Base-by-base conservation (phyloP, 192 early-diverging fungal species). In the Pilaira anomala region DNA sequence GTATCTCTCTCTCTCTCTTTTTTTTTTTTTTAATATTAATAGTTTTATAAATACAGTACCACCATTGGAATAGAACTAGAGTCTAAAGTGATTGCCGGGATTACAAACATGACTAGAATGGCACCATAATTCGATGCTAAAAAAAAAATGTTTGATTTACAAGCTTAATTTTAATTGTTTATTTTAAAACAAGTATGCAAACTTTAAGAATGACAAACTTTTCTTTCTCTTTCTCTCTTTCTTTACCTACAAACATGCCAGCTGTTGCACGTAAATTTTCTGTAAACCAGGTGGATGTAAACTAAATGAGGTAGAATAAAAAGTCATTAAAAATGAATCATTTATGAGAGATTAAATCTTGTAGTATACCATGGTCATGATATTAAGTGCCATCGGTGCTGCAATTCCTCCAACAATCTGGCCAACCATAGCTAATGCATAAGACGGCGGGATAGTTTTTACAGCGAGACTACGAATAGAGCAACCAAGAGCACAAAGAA, bases 321-420 rank as follows among this genome's bases (percentile, higher is more conserved):
- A n/a, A n/a, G n/a, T n/a, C n/a, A n/a, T n/a, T n/a, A n/a, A n/a
- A n/a, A n/a, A n/a, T n/a, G n/a, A n/a, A n/a, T n/a, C n/a, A n/a
- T n/a, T n/a, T n/a, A n/a, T n/a, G n/a, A n/a, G n/a, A n/a, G n/a
- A n/a, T n/a, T n/a, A n/a, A n/a, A n/a, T n/a, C n/a, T n/a, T n/a
- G n/a, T n/a, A n/a, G n/a, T n/a, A n/a, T 66, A 73, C 71, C 40
- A 45, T 67, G n/a, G 71, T 68, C 66, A 67, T 68, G n/a, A 74
- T 74, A 36, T 74, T 74, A 1, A 74, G 19, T n/a, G 72, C 55
- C 19, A 74, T 50, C 2, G 72, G 72, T 3, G 62, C 55, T 8
- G 72, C 39, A 22, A 51, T 36, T 11, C 66, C 68, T 13, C 65
- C 66, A 40, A 74, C 36, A 21, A 68, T 44, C 60, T 74, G 72